Evolutionary conservation across 2,329 filamentous ascomycete species (phyloP).

Genomic region (Phialemonium atrogriseum): DNA sequence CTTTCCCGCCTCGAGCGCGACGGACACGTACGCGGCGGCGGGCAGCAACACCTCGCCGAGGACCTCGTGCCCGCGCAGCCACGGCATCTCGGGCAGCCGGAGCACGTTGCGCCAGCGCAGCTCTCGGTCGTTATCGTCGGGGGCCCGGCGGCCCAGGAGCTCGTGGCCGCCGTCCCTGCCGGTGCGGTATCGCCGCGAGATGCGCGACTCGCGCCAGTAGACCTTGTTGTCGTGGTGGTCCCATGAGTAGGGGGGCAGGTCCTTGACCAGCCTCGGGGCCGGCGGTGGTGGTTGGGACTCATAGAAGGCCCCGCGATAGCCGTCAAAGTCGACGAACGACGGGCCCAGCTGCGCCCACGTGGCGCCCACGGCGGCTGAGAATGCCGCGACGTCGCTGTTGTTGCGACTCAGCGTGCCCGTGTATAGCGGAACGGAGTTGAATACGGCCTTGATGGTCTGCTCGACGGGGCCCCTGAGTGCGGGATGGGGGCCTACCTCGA

Average conservation of each 20-base stretch:
- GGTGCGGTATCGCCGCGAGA: background rate
- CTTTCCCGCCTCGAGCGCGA: slow-evolving; percentile 10
- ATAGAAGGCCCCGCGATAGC: too few relatives aligned
- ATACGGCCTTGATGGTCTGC: slow-evolving; percentile 17
- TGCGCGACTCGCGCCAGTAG: background rate
- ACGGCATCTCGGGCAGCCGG: slow-evolving; percentile 18
- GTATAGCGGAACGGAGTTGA: too few relatives aligned
- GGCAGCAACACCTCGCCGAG: slow-evolving; percentile 32
- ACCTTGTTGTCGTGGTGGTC: background rate
- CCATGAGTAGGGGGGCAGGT: background rate
- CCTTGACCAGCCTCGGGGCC: background rate
- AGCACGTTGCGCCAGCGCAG: slow-evolving; percentile 13
- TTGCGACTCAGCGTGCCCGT: too few relatives aligned
- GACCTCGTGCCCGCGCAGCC: slow-evolving; percentile 32
- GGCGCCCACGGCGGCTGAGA: too few relatives aligned
- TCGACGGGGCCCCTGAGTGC: slow-evolving; percentile 19
- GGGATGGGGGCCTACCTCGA: slow-evolving; percentile 21
- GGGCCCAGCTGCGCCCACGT: too few relatives aligned
- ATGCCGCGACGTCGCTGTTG: too few relatives aligned
- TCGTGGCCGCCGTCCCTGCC: background rate
- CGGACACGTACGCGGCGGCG: slow-evolving; percentile 23
- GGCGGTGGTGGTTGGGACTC: background rate
- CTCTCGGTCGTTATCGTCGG: background rate
- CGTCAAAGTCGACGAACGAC: too few relatives aligned
- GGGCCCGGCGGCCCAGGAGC: background rate